These are phyloP conservation scores for Penicillium capsulatum DNA, from an alignment of 2,329 filamentous ascomycete species.

Conservation along the genomic window DNA sequence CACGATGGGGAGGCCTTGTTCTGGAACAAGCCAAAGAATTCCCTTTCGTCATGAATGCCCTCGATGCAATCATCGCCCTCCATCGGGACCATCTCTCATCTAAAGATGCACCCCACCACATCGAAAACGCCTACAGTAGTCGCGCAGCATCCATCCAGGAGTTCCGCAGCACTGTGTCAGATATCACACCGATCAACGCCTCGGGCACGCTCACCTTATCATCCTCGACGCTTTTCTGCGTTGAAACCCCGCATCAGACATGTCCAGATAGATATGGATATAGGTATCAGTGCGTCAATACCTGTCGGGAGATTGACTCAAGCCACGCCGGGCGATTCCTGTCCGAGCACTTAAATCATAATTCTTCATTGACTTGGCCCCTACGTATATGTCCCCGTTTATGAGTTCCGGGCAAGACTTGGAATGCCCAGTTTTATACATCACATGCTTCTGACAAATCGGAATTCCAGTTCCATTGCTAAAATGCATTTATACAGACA, in stretches of 20 bases:
- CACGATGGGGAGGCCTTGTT: slow-evolving; percentile 1
- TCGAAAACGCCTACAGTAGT: slow-evolving; percentile 1
- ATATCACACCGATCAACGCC: slow-evolving; percentile 1
- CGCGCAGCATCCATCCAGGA: slow-evolving; percentile 3
- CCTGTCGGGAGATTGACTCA: no score
- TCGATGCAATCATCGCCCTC: neutral
- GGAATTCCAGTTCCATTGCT: no score
- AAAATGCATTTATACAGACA: no score
- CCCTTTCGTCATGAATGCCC: slow-evolving; percentile 2
- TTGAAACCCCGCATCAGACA: slow-evolving; percentile 3
- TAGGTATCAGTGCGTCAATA: no score
- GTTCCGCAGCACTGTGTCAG: slow-evolving; percentile 1
- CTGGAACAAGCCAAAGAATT: slow-evolving; percentile 3
- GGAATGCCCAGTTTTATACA: no score
- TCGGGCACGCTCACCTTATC: slow-evolving; percentile 1
- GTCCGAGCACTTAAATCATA: no score
- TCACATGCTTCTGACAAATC: no score
- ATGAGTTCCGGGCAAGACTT: no score
- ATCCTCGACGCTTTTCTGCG: slow-evolving; percentile 3
- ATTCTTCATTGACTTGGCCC: no score
- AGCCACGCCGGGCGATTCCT: no score
- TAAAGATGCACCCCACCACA: neutral
- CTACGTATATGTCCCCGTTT: no score
- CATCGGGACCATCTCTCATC: neutral
- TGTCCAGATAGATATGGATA: no score